Base-by-base conservation (phyloP, 2,329 filamentous ascomycete genomes). In the Fusarium continuum region DNA sequence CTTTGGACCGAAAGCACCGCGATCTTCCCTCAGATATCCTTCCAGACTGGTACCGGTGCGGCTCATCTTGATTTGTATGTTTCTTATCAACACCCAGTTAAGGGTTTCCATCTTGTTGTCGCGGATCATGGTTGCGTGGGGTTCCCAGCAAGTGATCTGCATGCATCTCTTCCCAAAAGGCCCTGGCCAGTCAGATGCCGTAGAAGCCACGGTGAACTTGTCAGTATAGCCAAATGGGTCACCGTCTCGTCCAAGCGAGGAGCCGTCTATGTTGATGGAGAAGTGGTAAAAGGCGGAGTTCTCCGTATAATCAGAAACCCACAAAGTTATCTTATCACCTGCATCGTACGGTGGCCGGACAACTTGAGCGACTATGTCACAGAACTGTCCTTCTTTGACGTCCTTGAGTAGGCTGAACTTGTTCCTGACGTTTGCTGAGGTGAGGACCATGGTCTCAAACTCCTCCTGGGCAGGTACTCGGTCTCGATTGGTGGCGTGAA, bases 251-350 rank as follows among this genome's bases (percentile, higher is more conserved):
- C 73, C 66, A 7, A 73, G 73, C 2, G 73, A 65, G 17, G 61
- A 69, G 20, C 72, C 71, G 55, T 69, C 75, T 10, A 70, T 68
- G 43, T 69, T 69, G 50, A 72, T 75, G 31, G 56, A 63, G 50
- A 67, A 86, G 29, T 87, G 75, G 64, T 83, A 88, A 55, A 97
- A 87, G 1, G 70, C 57, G 0, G 80, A 70, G 69, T 97, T 92
- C 45, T 85, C 78, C 0, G 92, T 96, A 74, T 93, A 97, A 75
- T 97, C 93, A 0, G 91, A 90, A 16, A 96, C 78, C 79, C 93
- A 93, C 0, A 97, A 64, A 6, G 86, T 85, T 11, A 85, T 76
- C 53, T 76, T 83, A 22, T 83, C 80, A 19, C 72, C 71, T 7
- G 67, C 17, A 25, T 80, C 76, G 36, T 74, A 80, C 0, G 83